phyloP scores from a whole-genome alignment of 2,329 filamentous ascomycete species.

The Endoconidiophora laricicola region DNA sequence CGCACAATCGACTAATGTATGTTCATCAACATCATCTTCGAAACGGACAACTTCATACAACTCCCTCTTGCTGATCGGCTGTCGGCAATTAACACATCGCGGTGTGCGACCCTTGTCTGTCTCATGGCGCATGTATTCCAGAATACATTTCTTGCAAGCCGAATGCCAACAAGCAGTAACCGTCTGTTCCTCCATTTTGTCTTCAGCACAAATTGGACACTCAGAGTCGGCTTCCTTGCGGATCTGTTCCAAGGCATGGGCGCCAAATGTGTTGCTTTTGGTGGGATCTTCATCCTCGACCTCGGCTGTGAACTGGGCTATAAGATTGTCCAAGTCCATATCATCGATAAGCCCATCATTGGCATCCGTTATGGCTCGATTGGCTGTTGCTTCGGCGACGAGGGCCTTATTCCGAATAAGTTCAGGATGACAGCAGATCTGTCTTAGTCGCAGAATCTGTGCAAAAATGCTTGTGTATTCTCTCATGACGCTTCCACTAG shows the following conservation, averaged over 20 bases:
- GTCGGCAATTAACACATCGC: constrained; percentile 81
- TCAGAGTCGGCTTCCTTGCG: constrained; percentile 76
- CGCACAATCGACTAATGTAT: not conserved
- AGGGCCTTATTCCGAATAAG: constrained; percentile 73
- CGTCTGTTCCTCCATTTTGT: constrained; percentile 85
- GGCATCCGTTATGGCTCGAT: constrained; percentile 59
- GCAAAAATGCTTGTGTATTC: constrained; percentile 96
- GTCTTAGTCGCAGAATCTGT: constrained; percentile 80
- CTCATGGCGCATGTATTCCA: constrained; percentile 79
- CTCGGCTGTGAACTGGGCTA: constrained; percentile 63
- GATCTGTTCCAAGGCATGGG: constrained; percentile 79
- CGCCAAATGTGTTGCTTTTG: constrained; percentile 45
- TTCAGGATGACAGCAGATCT: constrained; percentile 85
- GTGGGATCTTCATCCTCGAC: constrained; percentile 34
- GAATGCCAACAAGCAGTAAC: constrained; percentile 98
- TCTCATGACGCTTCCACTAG: constrained; percentile 84
- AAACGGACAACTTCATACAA: constrained; percentile 85
- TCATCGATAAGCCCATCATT: constrained; percentile 76
- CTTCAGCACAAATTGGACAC: constrained; percentile 87
- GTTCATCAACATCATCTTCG: constrained; percentile 36
- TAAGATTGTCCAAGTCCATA: constrained; percentile 81
- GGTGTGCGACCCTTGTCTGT: constrained; percentile 58
- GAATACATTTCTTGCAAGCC: constrained; percentile 83
- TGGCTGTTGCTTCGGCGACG: constrained; percentile 76
- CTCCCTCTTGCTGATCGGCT: constrained; percentile 64